Evolutionary conservation across 805 yeast genomes (phyloP), one percentile per base, ranked within the genome.

Genomic region (Metschnikowia reukaufii): DNA sequence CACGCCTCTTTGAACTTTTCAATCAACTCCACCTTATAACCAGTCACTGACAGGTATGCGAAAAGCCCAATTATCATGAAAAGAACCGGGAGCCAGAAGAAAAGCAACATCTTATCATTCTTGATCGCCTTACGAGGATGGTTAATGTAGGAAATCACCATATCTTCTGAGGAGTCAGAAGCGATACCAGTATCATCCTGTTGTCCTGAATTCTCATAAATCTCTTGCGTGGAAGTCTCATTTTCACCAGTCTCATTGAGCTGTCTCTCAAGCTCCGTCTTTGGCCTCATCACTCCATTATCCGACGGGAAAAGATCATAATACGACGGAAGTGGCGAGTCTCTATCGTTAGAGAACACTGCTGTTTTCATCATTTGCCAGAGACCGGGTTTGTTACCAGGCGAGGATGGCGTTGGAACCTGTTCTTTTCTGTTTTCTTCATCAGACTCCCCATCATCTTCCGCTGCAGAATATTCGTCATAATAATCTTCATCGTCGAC

Each of bases 51-150:
- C 19, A 71, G 60, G 56, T 77, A 63, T 44, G 77, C 70, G 55
- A 75, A 71, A 6, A 81, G 67, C 2, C 82, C 68, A 15, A 83
- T 65, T 27, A 87, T 62, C 17, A 84, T 56, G 43, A 88, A 67
- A 63, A 80, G 66, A 32, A 87, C 76, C 12, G 97, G 97, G 48
- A 90, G 67, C 97, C 97, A 91, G 76, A 91, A 90, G 63, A 91
- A 88, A 50, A 88, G 68, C 52, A 91, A 73, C 88, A 89, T 85
- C 60, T 81, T 84, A 66, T 91, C 97, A 58, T 88, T 86, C 56
- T 73, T 74, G 31, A 79, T 69, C 0, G 80, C 68, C 55, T 77
- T 78, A 20, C 79, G 58, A 5, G 76, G 74, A 47, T 65, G 73
- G 55, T 72, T 68, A 37, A 72, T 65, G 48, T 66, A 68, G n/a